Conservation (phyloP, 1,284 basidiomycete genomes). For the Marasmius sp. region DNA sequence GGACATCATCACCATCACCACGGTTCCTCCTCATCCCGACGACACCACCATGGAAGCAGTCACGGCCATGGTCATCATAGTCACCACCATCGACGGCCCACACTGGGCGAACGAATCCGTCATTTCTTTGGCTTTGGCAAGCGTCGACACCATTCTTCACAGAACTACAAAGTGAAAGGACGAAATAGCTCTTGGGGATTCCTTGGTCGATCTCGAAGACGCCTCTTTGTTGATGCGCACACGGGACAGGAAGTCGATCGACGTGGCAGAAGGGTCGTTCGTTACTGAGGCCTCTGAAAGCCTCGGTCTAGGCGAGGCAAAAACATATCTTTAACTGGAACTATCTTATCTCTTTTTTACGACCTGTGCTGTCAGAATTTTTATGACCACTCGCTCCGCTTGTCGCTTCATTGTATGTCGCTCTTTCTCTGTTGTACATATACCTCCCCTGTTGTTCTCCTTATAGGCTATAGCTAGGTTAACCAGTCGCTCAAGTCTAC, state of each 20-base stretch:
- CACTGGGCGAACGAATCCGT: conserved; percentile 50
- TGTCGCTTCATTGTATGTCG: too few species aligned
- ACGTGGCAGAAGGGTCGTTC: conserved; percentile 50
- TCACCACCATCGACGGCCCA: conserved; percentile 20
- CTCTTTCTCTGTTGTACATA: too few species aligned
- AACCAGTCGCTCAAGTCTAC: too few species aligned
- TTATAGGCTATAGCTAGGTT: too few species aligned
- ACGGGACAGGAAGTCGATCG: conserved; percentile 53
- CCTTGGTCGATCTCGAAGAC: conserved; percentile 43
- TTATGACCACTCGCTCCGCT: too few species aligned
- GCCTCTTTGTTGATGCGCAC: conserved; percentile 46
- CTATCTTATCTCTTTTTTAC: too few species aligned
- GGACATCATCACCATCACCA: conserved; percentile 16
- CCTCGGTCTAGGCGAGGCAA: too few species aligned
- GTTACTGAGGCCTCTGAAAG: conserved; percentile 33
- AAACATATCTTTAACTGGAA: too few species aligned
- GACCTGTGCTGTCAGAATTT: too few species aligned
- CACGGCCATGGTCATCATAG: conserved; percentile 15
- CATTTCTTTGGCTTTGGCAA: conserved; percentile 54
- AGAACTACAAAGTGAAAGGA: conserved; percentile 36
- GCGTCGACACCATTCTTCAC: conserved; percentile 24
- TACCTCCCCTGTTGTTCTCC: too few species aligned
- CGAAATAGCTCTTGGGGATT: conserved; percentile 45
- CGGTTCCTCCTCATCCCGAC: background rate
- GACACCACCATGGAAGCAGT: conserved; percentile 5